These are phyloP conservation scores for Fallopia convolvulus DNA, from an alignment of 148 eudicot species.

Conservation along the genomic window DNA sequence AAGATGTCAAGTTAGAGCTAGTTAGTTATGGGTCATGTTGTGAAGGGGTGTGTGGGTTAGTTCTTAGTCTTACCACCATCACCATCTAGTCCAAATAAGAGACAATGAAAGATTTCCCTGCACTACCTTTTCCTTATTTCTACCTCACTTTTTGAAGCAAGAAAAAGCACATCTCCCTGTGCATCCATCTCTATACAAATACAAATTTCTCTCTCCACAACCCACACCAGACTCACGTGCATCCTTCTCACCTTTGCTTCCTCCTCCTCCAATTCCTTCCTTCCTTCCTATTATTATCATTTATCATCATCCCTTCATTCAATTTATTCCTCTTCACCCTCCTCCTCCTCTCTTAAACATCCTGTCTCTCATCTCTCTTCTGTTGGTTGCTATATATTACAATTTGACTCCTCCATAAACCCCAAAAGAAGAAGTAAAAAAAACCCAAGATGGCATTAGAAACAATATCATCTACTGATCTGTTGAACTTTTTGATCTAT, in stretches of 20 bases:
- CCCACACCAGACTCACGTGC: conserved; percentile 8
- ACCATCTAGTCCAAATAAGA: not conserved
- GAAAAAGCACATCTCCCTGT: not conserved
- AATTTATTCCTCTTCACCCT: not conserved
- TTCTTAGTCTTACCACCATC: not conserved
- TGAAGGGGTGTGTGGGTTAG: too few relatives aligned
- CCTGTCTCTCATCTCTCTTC: too few relatives aligned
- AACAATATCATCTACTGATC: conserved; percentile 55
- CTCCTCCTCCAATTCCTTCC: not conserved
- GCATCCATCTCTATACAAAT: not conserved
- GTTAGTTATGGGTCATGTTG: too few relatives aligned
- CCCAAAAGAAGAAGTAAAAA: too few relatives aligned
- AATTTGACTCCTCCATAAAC: not conserved
- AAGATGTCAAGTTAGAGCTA: not conserved
- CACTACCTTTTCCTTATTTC: not conserved
- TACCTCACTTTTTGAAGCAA: conserved; percentile 11
- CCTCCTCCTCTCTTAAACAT: not conserved
- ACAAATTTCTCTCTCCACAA: not conserved
- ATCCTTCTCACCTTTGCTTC: not conserved
- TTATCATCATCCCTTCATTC: not conserved
- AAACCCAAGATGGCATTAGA: conserved; percentile 44
- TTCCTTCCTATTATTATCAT: not conserved
- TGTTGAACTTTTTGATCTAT: conserved; percentile 50
- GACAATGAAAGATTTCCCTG: not conserved
- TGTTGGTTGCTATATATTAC: too few relatives aligned